Evolutionary conservation across 352 stramenopile genomes (phyloP), one percentile per base, ranked within the genome.

Genomic region (Aphanomyces astaci): DNA sequence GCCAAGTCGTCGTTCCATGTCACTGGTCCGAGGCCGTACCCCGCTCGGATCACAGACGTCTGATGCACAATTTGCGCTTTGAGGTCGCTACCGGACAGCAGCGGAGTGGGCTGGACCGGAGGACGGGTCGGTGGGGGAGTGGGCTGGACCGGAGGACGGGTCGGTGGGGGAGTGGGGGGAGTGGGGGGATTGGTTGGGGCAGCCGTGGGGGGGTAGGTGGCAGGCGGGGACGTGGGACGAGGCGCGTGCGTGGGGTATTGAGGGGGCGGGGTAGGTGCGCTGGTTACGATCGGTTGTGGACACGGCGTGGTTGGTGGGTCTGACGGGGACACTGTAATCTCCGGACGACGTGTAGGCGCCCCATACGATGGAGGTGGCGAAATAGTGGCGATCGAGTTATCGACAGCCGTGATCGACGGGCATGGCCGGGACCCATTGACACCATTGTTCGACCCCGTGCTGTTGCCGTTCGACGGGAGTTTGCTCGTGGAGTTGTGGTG

Each of bases 1-100:
- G 43, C 62, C 10, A 68, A 32, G 1, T 56, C 62, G 27, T 68
- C 43, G 22, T 68, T 68, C 62, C 62, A 68, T 30, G 30, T 60
- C 27, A 68, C 62, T 24, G 62, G 62, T 19, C 62, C 62, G 22
- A 68, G 62, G 33, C 62, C 62, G 32, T 68, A 45, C 24, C 39
- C 62, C 2, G 62, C 62, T 19, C 62, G 62, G n/a, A 68, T 60
- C 15, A 59, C 19, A 13, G 27, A 46, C 13, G 60, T 66, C 31
- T 66, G 60, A 2, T 59, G 2, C 19, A 66, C 27, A 30, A 66
- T 66, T 22, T 66, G 60, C 15, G 43, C 60, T 22, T 66, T 66
- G 24, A 66, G 33, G 28, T 51, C 45, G 27, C 31, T 39, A 10
- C 22, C 30, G 7, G 57, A 0, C n/a, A 4, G n/a, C 2, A 32